Evolutionary conservation across 2,329 filamentous ascomycete genomes (phyloP), one percentile per base, ranked within the genome.

Genomic region (Exophiala xenobiotica): DNA sequence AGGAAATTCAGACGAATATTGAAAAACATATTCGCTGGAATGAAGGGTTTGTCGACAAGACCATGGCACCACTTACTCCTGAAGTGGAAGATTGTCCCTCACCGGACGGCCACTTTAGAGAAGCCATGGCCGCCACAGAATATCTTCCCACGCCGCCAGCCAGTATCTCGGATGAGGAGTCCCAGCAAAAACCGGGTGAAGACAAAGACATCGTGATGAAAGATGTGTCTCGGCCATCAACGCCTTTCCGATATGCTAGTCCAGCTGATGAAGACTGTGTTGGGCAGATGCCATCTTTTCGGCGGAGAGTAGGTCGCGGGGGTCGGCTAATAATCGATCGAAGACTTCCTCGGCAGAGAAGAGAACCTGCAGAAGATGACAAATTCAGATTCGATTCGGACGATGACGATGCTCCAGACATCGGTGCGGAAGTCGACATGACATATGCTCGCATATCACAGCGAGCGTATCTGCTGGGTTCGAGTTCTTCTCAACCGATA

Each of bases 21-120:
- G 80, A 86, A 63, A 92, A 93, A 70, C 92, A 96, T 72, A 83
- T 87, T 62, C 85, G 87, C 67, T 96, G 92, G 90, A 96, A 96
- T 71, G 80, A 88, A 63, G 87, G 88, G 65, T 90, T 89, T 74
- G 81, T 95, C 63, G 91, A 97, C 73, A 79, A 90, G 67, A 96
- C 92, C 56, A 84, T 86, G 73, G 85, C 86, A 59, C 90, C 92
- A 44, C 80, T 97, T 59, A 89, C 88, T 44, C 90, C 90, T 18
- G 82, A 88, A 37, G 77, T 82, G 64, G 86, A 89, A 53, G 77
- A 73, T 35, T 75, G 76, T 61, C 51, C 55, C 38, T 54, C 55
- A 27, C 55, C 55, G 16, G 70, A 78, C 51, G 80, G 80, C 58
- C 52, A 55, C 44, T 91, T 89, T 75, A 80, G 86, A 57, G 81